phyloP scores from a whole-genome alignment of 2,329 filamentous ascomycete genomes.

The Coleophoma crateriformis region DNA sequence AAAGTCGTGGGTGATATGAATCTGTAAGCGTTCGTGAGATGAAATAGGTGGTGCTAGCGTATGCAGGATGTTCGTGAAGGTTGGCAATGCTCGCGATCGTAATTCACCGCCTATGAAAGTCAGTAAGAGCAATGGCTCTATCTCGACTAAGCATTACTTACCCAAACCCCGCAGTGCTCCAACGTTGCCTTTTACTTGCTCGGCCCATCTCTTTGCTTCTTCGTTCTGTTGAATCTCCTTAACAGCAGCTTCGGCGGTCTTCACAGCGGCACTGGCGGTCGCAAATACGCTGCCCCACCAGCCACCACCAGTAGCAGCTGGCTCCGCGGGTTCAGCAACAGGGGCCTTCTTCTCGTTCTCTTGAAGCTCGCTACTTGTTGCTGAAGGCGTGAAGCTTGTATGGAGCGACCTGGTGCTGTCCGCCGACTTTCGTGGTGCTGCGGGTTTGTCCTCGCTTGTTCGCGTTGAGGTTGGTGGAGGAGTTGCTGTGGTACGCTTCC shows the following conservation, averaged over 20 bases:
- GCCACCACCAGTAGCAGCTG: constrained; percentile 51
- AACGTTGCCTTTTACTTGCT: constrained; percentile 88
- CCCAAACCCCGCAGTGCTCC: constrained; percentile 70
- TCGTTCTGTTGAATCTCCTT: constrained; percentile 96
- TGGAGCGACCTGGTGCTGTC: constrained; percentile 71
- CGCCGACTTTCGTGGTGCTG: constrained; percentile 60
- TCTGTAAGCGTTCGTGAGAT: constrained; percentile 92
- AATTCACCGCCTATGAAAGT: constrained; percentile 70
- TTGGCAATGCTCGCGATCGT: constrained; percentile 80
- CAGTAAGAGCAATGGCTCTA: constrained; percentile 3
- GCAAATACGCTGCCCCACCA: constrained; percentile 88
- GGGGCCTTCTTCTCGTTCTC: constrained; percentile 48
- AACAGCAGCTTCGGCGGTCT: constrained; percentile 87
- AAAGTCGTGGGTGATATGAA: constrained; percentile 95
- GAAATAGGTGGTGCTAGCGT: constrained; percentile 95
- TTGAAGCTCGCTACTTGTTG: constrained; percentile 53
- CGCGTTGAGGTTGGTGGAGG: constrained; percentile 45
- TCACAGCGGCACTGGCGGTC: constrained; percentile 70
- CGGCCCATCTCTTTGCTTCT: constrained; percentile 92
- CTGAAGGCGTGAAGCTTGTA: constrained; percentile 65
- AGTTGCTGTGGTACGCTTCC: constrained; percentile 45
- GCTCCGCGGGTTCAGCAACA: constrained; percentile 34
- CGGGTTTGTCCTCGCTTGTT: constrained; percentile 59
- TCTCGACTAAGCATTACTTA: constrained; percentile 32
- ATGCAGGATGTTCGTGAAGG: constrained; percentile 90